A percentile compares a stretch with the other conserved stretches of the same genome.
These are phyloP conservation scores for Amanita polypyramis DNA, from an alignment of 768 basidiomycete genomes.

Conservation along the genomic window DNA sequence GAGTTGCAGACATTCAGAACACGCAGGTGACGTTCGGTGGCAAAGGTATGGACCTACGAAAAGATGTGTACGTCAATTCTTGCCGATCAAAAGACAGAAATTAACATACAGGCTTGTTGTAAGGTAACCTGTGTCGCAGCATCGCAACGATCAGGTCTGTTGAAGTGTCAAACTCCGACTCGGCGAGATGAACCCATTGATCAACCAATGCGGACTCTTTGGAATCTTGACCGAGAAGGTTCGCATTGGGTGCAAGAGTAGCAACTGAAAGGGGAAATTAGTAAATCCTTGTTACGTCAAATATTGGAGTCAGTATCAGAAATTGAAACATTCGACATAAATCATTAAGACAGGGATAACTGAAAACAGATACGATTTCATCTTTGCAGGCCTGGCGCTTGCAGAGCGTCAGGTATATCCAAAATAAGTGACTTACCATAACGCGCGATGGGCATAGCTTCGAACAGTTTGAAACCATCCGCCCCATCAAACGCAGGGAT, in stretches of 20 bases:
- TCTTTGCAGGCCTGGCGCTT: slow-evolving; percentile 3
- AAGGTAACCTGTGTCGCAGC: slow-evolving; percentile 45
- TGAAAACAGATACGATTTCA: slow-evolving; percentile 27
- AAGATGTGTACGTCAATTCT: background rate
- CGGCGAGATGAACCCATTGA: slow-evolving; percentile 76
- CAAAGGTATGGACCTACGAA: slow-evolving; percentile 43
- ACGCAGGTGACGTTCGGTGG: slow-evolving; percentile 43
- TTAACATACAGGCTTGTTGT: slow-evolving; percentile 69
- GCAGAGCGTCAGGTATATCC: slow-evolving; percentile 21
- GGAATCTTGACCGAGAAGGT: slow-evolving; percentile 54
- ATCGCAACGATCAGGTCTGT: slow-evolving; percentile 30
- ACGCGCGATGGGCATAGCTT: slow-evolving; percentile 71
- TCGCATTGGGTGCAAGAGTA: slow-evolving; percentile 61
- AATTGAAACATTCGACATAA: slow-evolving; percentile 40
- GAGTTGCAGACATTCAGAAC: slow-evolving; percentile 60
- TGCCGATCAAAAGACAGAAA: background rate
- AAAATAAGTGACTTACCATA: slow-evolving; percentile 52
- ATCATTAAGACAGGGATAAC: slow-evolving; percentile 67
- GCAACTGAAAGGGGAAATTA: slow-evolving; percentile 46
- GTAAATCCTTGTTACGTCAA: slow-evolving; percentile 7
- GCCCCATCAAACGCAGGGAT: slow-evolving; percentile 73
- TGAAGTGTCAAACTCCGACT: slow-evolving; percentile 45
- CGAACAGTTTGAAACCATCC: slow-evolving; percentile 73
- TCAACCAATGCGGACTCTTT: slow-evolving; percentile 71
- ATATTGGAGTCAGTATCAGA: slow-evolving; percentile 18